A percentile compares a stretch with the other conserved stretches of the same genome.
Evolutionary conservation across 2,329 filamentous ascomycete species (phyloP).

Genomic region (Samsoniella hepiali): DNA sequence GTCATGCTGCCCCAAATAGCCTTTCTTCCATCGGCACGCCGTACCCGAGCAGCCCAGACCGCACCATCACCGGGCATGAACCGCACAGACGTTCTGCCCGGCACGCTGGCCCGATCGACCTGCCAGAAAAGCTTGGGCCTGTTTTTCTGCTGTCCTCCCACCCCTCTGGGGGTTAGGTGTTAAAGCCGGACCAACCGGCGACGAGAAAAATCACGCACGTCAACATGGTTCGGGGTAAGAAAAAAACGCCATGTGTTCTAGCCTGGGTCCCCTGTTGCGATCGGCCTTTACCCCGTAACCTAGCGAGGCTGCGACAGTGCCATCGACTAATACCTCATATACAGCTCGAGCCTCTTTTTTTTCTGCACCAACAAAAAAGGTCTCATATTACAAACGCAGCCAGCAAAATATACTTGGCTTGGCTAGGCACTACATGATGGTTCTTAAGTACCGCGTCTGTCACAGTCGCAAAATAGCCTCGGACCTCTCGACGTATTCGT

Average conservation of each 20-base stretch:
- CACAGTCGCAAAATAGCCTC: background rate
- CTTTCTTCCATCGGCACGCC: slow-evolving; percentile 1
- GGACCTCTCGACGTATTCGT: background rate
- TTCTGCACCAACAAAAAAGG: background rate
- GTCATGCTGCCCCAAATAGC: background rate
- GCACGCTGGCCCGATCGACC: slow-evolving; percentile 6
- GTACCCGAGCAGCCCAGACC: background rate
- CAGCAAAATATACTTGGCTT: background rate
- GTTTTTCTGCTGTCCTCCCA: no score
- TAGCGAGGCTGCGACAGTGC: no score
- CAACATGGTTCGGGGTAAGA: background rate
- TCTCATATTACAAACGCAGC: slow-evolving; percentile 8
- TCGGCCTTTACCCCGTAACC: no score
- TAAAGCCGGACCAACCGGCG: background rate
- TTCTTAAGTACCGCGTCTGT: background rate
- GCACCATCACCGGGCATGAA: background rate
- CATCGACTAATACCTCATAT: slow-evolving; percentile 15
- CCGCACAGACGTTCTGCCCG: slow-evolving; percentile 4
- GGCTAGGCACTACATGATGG: background rate
- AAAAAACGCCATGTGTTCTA: no score
- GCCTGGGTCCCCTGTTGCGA: no score
- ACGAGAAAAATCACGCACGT: background rate
- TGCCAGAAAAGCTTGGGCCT: slow-evolving; percentile 8
- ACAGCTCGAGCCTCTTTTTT: background rate
- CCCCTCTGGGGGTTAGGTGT: background rate